Base-by-base conservation (phyloP, 352 stramenopile genomes). In the Stephanocyclus meneghinianus region DNA sequence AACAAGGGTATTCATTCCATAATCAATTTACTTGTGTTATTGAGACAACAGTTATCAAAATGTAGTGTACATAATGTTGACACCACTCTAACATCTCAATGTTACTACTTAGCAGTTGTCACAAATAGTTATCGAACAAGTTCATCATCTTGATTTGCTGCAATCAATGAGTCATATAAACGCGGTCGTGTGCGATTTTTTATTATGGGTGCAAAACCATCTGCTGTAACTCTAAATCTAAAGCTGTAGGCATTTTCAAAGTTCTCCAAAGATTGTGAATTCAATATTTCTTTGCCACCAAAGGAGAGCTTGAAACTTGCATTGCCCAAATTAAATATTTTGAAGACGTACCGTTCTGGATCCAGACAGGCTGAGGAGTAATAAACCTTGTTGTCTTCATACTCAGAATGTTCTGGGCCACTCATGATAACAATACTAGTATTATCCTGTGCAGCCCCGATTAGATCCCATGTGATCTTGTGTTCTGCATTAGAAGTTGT, bases 261-360 rank as follows among this genome's bases (percentile, higher is more conserved):
- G 26, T 59, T 2, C 11, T 59, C n/a, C n/a, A 59, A 6, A 59
- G 10, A 35, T 35, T 59, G 45, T 21, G 45, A 53, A 53, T 53
- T 35, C 51, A 59, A 29, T 1, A 59, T 35, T 32, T 35, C 21
- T 59, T 32, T 11, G 21, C 21, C 21, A 11, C n/a, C 51, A 35
- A 59, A 15, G 9, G 21, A 35, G 21, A 59, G 16, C 51, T 59
- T 59, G 30, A 35, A 35, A n/a, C 21, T 59, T 59, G n/a, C 21
- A 6, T 59, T 16, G 21, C 21, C 45, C 5, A 53, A 30, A 21
- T 59, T 59, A 7, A 29, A 6, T 45, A 75, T 68, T 44, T 67
- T 53, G 48, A 75, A 68, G 45, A 53, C 29, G 55, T 75, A 75
- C 42, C 53, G 37, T 6, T 47, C 55, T 15, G 16, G 13, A 32